phyloP scores from a whole-genome alignment of 805 yeast species.

The Yarrowia sp. region DNA sequence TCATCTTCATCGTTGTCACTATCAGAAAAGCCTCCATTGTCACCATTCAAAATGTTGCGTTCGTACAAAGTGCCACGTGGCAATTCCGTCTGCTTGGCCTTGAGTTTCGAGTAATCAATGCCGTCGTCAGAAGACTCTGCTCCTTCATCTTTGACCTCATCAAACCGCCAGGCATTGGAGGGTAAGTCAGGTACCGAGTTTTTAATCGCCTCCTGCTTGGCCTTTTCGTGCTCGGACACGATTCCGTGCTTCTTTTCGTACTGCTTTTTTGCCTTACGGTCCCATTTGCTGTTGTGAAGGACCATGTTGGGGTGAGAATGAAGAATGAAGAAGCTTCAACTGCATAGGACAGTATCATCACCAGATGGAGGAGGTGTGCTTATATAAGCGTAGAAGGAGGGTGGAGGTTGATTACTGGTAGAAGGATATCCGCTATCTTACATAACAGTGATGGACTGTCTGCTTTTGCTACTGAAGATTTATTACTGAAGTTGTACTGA shows the following conservation, averaged over 20 bases:
- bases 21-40: not conserved
- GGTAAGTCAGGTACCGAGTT: conserved; percentile 4
- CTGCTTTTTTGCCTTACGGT: conserved; percentile 44
- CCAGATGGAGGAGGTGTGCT: not conserved
- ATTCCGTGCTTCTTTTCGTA: conserved; percentile 47
- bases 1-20: not conserved
- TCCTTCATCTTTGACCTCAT: conserved; percentile 6
- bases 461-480: no score
- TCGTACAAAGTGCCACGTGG: not conserved
- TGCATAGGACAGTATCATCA: not conserved
- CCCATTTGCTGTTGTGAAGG: conserved; percentile 53
- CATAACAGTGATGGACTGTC: no score
- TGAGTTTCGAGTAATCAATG: not conserved
- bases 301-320: conserved; percentile 46
- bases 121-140: not conserved
- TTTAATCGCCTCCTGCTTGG: not conserved
- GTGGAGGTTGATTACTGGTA: no score
- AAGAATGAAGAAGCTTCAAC: not conserved
- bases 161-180: conserved; percentile 27
- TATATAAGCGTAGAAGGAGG: not conserved
- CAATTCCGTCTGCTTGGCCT: conserved; percentile 39
- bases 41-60: not conserved
- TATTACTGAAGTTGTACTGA: no score
- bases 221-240: not conserved
- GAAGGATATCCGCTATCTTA: no score